Conservation (phyloP, 306 rosid species). For the Inga oerstediana region DNA sequence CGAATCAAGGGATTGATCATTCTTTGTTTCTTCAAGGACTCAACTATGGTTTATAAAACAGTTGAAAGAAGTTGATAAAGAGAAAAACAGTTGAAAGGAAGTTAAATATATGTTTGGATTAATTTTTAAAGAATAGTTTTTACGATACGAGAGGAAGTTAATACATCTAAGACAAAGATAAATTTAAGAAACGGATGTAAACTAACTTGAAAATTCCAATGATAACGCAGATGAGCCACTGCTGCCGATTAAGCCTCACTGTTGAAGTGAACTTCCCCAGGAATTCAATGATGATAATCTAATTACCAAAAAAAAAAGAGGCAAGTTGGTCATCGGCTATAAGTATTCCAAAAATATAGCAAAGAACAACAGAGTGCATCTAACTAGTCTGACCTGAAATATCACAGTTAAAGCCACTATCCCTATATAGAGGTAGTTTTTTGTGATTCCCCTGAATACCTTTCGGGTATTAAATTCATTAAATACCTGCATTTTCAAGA, state of each 20-base stretch:
- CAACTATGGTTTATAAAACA: background rate
- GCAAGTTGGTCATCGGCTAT: background rate
- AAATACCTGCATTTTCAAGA: constrained; percentile 65
- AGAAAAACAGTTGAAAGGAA: too few species aligned
- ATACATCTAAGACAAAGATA: constrained; percentile 6
- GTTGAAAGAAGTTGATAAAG: background rate
- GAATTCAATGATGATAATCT: constrained; percentile 77
- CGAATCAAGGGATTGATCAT: background rate
- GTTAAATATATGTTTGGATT: too few species aligned
- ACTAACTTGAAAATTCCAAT: constrained; percentile 76
- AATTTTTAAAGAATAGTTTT: too few species aligned
- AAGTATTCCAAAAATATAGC: background rate
- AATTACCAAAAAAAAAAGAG: background rate
- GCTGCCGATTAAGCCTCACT: constrained; percentile 74
- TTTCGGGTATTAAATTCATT: constrained; percentile 96
- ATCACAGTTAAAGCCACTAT: constrained; percentile 71
- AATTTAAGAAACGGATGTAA: background rate
- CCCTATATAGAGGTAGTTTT: constrained; percentile 78
- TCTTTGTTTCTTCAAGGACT: background rate
- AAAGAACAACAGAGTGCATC: background rate
- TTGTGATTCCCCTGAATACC: constrained; percentile 75
- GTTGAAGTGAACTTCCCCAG: constrained; percentile 88
- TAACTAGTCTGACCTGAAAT: constrained; percentile 74
- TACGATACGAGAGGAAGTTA: too few species aligned
- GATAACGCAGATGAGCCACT: constrained; percentile 67